These are phyloP conservation scores for Curvularia sp. DNA, from an alignment of 2,329 filamentous ascomycete genomes.

Conservation along the genomic window DNA sequence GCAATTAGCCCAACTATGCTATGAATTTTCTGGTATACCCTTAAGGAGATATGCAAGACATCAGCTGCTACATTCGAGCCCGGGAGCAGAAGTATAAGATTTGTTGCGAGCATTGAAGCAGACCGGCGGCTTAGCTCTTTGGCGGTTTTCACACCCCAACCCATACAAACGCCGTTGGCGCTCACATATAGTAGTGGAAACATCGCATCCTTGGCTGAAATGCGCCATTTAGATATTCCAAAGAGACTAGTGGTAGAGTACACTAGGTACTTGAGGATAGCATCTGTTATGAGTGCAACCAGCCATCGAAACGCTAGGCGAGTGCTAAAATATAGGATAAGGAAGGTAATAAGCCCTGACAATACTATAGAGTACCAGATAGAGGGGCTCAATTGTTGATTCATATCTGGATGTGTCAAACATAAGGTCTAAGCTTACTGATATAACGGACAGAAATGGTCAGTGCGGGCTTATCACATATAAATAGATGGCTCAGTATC, in stretches of 20 bases:
- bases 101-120: slow-evolving; percentile 19
- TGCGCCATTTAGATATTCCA: not conserved
- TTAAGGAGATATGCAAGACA: slow-evolving; percentile 15
- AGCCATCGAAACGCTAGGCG: slow-evolving; percentile 6
- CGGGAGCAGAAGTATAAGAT: slow-evolving; percentile 18
- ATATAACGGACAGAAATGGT: slow-evolving; percentile 15
- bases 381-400: slow-evolving; percentile 4
- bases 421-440: not conserved
- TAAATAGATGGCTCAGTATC: slow-evolving; percentile 16
- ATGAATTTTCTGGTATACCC: slow-evolving; percentile 8
- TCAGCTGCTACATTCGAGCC: slow-evolving; percentile 14
- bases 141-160: slow-evolving; percentile 4
- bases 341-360: slow-evolving; percentile 7
- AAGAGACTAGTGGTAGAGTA: slow-evolving; percentile 16
- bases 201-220: slow-evolving; percentile 5
- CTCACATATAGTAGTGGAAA: slow-evolving; percentile 8
- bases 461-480: slow-evolving; percentile 12
- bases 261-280: slow-evolving; percentile 17
- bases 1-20: slow-evolving; percentile 11
- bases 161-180: slow-evolving; percentile 17
- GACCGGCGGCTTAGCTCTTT: slow-evolving; percentile 17
- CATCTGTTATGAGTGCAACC: slow-evolving; percentile 6
- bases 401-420: slow-evolving; percentile 3
- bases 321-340: slow-evolving; percentile 8
- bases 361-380: slow-evolving; percentile 14